These are phyloP conservation scores for Dactylellina haptotyla DNA, from an alignment of 2,329 filamentous ascomycete genomes.

Conservation along the genomic window DNA sequence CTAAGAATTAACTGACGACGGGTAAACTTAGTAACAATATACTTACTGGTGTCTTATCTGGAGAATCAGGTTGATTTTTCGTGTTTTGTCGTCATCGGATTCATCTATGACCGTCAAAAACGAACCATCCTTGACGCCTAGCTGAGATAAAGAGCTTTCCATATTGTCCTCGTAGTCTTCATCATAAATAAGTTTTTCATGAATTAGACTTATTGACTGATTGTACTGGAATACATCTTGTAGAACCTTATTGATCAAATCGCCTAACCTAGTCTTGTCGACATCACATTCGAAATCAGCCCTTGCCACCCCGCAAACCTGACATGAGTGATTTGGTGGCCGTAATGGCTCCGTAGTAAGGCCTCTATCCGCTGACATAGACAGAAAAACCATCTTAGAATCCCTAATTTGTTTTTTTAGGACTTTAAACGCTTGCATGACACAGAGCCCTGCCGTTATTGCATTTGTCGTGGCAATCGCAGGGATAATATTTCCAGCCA, in stretches of 20 bases:
- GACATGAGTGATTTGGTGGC: constrained; percentile 80
- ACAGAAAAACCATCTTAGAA: constrained; percentile 66
- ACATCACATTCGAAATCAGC: constrained; percentile 75
- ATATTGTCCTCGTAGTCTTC: constrained; percentile 88
- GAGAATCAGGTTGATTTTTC: constrained; percentile 82
- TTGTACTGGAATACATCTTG: constrained; percentile 77
- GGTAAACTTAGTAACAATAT: not conserved
- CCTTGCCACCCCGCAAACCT: constrained; percentile 81
- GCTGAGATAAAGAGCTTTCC: constrained; percentile 77
- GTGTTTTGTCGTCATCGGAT: constrained; percentile 73
- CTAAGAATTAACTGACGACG: not conserved
- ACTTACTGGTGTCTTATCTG: constrained; percentile 73
- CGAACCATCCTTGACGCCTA: constrained; percentile 77
- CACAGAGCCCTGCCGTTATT: constrained; percentile 90
- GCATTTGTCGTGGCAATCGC: constrained; percentile 98
- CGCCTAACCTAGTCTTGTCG: constrained; percentile 76
- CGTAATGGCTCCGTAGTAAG: constrained; percentile 68
- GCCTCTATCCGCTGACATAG: constrained; percentile 68
- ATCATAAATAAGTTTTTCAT: constrained; percentile 84
- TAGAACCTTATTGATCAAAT: constrained; percentile 81
- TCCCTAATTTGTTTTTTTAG: constrained; percentile 75
- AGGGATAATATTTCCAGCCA: constrained; percentile 99
- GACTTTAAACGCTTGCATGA: constrained; percentile 91
- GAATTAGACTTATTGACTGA: constrained; percentile 81
- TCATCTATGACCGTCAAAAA: constrained; percentile 87